Evolutionary conservation across 176 grass and related monocot species (phyloP).

Genomic region (Hordeum vulgare): MorexV3_pseudomolecules_assembly NC_058518.1:191420685-191421184

Average conservation of each 20-base stretch:
- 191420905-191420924: slow-evolving; percentile 29
- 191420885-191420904: slow-evolving; percentile 23
- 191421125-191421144: slow-evolving; percentile 42
- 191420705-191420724: too few species aligned
- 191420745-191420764: slow-evolving; percentile 47
- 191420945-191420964: not conserved
- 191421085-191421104: slow-evolving; percentile 55
- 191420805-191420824: slow-evolving; percentile 31
- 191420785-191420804: slow-evolving; percentile 20
- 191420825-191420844: too few species aligned
- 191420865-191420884: slow-evolving; percentile 27
- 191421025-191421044: slow-evolving; percentile 18
- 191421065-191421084: slow-evolving; percentile 47
- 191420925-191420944: slow-evolving; percentile 41
- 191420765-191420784: slow-evolving; percentile 32
- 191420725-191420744: too few species aligned
- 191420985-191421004: not conserved
- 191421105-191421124: slow-evolving; percentile 57
- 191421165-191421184: slow-evolving; percentile 43
- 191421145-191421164: slow-evolving; percentile 41
- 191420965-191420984: slow-evolving; percentile 21
- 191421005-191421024: slow-evolving; percentile 29
- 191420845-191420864: slow-evolving; percentile 38
- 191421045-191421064: slow-evolving; percentile 40
- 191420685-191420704: too few species aligned